These are phyloP conservation scores for Ganoderma sp. DNA, from an alignment of 1,284 basidiomycete species.

Conservation along the genomic window DNA sequence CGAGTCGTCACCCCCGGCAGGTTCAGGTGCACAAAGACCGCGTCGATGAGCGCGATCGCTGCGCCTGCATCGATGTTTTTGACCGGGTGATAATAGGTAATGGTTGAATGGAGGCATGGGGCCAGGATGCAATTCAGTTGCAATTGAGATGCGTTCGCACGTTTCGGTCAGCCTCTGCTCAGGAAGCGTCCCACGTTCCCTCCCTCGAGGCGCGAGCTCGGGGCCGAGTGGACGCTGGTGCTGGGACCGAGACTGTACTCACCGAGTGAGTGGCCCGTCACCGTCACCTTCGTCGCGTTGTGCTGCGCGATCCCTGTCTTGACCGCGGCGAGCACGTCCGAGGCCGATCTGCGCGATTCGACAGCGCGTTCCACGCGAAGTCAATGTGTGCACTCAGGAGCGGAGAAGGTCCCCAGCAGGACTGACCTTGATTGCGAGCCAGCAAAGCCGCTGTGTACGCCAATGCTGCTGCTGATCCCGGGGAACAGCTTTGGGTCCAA, in stretches of 20 bases:
- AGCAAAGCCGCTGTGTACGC: conserved; percentile 64
- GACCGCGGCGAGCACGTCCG: conserved; percentile 45
- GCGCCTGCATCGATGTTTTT: conserved; percentile 40
- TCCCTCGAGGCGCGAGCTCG: no score
- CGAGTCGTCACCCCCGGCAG: conserved; percentile 47
- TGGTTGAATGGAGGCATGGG: not conserved
- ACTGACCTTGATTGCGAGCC: conserved; percentile 56
- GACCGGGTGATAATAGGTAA: no score
- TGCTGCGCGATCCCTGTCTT: conserved; percentile 40
- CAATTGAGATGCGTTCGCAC: not conserved
- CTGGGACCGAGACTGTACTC: conserved; percentile 2
- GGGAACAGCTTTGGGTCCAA: conserved; percentile 58
- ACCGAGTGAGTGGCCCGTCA: conserved; percentile 51
- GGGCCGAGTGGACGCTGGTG: conserved; percentile 16
- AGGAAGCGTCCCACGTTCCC: not conserved
- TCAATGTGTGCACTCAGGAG: not conserved
- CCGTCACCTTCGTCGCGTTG: conserved; percentile 40
- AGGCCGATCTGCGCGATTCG: conserved; percentile 40
- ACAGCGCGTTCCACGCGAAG: no score
- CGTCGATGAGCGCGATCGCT: conserved; percentile 53
- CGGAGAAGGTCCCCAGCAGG: no score
- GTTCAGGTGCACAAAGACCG: conserved; percentile 53
- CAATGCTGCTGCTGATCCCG: conserved; percentile 50
- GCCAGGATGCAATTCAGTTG: not conserved
- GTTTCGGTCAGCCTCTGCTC: not conserved